Percentiles rank a stretch among this genome's conserved stretches.
Conservation (phyloP, 768 basidiomycete species). For the Boletus pseudo-olivaceus region DNA sequence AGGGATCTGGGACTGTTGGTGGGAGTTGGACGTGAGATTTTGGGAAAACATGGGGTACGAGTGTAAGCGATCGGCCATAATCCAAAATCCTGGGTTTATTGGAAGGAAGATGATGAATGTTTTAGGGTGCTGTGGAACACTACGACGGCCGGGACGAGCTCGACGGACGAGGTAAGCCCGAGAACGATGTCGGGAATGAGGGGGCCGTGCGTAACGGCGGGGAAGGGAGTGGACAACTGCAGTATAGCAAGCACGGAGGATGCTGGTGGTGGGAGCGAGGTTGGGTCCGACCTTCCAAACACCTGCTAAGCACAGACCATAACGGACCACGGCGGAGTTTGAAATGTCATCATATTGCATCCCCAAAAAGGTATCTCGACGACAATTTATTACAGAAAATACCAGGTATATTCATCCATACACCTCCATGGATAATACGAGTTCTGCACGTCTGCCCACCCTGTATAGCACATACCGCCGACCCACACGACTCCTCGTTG, state of each 20-base stretch:
- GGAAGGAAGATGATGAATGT: conserved; percentile 29
- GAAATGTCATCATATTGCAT: conserved; percentile 22
- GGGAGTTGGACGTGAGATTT: conserved; percentile 44
- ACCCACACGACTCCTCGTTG: background rate
- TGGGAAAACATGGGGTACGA: conserved; percentile 53
- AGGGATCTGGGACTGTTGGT: conserved; percentile 40
- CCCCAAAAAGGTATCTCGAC: conserved; percentile 12
- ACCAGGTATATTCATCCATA: background rate
- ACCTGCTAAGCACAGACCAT: conserved; percentile 38
- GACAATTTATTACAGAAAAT: conserved; percentile 20
- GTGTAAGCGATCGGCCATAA: conserved; percentile 61
- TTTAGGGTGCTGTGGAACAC: conserved; percentile 26
- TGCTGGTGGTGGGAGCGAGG: conserved; percentile 59
- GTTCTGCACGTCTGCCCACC: background rate
- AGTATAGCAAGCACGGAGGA: conserved; percentile 34
- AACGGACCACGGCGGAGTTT: conserved; percentile 35
- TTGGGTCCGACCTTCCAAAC: conserved; percentile 44
- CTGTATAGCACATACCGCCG: background rate
- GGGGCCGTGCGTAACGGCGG: conserved; percentile 46
- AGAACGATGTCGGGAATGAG: conserved; percentile 25
- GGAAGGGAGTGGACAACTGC: conserved; percentile 35
- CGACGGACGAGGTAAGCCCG: conserved; percentile 21
- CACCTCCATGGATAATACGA: conserved; percentile 9
- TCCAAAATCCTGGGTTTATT: conserved; percentile 30
- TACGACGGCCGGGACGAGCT: conserved; percentile 23